Conservation (phyloP, 2,329 filamentous ascomycete genomes). For the Akanthomyces uredinophilus region DNA sequence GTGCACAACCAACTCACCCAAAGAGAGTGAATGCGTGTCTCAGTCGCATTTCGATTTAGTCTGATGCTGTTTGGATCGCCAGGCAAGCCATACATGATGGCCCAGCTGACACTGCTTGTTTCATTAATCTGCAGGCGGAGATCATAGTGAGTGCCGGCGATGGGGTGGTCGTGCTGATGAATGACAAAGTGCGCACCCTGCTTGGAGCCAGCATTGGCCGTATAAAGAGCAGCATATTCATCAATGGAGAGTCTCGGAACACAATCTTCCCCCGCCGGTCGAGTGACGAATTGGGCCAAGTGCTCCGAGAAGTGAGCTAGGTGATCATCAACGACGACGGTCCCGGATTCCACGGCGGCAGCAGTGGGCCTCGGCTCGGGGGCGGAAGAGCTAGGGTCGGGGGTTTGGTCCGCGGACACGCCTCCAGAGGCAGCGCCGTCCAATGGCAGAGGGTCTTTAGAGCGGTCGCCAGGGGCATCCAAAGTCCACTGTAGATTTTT, state of each 20-base stretch:
- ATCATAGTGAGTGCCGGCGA: conserved; percentile 65
- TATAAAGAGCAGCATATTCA: conserved; percentile 34
- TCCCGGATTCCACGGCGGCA: conserved; percentile 37
- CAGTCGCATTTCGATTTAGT: conserved; percentile 55
- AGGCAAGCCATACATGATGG: conserved; percentile 58
- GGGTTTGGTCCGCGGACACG: neutral
- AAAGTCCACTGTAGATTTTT: conserved; percentile 41
- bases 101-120: conserved; percentile 60
- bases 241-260: conserved; percentile 27
- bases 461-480: conserved; percentile 18
- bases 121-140: conserved; percentile 64
- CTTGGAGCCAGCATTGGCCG: conserved; percentile 24
- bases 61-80: conserved; percentile 51
- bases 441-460: neutral
- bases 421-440: neutral
- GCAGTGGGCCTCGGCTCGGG: conserved; percentile 20
- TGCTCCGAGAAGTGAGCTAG: conserved; percentile 32
- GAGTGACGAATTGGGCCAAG: conserved; percentile 27
- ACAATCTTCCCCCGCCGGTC: conserved; percentile 15
- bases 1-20: conserved; percentile 38
- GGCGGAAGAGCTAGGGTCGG: neutral
- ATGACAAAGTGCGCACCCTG: conserved; percentile 58
- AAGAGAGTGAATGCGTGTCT: conserved; percentile 56
- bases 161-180: conserved; percentile 68
- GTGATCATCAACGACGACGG: conserved; percentile 33